Base-by-base conservation (phyloP, 371 early-diverging fungal genomes). In the Apophysomyces elegans region DNA sequence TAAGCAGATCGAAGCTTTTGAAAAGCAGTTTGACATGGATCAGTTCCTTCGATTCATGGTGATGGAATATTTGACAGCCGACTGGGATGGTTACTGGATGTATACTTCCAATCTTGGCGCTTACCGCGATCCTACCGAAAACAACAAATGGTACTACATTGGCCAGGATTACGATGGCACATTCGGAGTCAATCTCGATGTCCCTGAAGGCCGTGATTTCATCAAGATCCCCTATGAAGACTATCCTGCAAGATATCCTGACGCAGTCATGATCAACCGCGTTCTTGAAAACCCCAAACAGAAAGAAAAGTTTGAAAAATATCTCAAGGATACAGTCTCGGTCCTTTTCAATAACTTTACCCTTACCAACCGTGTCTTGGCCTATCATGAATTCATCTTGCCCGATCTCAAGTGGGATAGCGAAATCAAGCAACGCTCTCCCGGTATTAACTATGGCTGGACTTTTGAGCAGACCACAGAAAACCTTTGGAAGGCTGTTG, bases 151-250 rank as follows among this genome's bases (percentile, higher is more conserved):
- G 81, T 81, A 77, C 68, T 86, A 68, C 64, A 59, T 86, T 37
- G 83, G 77, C 26, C 86, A 86, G 74, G 86, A 86, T 46, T 86
- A 75, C 54, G 86, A 86, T 64, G 86, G 75, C 26, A 86, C 86
- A 44, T 86, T 86, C 65, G 86, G 86, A 71, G 73, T 86, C 66
- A 86, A 84, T 63, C 61, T 83, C 36, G 79, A 63, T 37, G 68
- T 56, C 12, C 57, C 62, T 21, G 74, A 81, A 45, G 66, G 66
- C 44, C 59, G 56, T 13, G 65, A 41, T 13, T 81, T 76, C 45
- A 56, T 73, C 37, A 61, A 62, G 45, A 72, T 80, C 56, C 77
- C 79, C 13, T 86, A 83, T 75, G 84, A 74, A 54, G 64, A 70
- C 3, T 84, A 54, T 68, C 79, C 80, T 39, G 44, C 66, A 4